Evolutionary conservation across 331 rosid species (phyloP).

Genomic region (Pyrus hybrid): DNA sequence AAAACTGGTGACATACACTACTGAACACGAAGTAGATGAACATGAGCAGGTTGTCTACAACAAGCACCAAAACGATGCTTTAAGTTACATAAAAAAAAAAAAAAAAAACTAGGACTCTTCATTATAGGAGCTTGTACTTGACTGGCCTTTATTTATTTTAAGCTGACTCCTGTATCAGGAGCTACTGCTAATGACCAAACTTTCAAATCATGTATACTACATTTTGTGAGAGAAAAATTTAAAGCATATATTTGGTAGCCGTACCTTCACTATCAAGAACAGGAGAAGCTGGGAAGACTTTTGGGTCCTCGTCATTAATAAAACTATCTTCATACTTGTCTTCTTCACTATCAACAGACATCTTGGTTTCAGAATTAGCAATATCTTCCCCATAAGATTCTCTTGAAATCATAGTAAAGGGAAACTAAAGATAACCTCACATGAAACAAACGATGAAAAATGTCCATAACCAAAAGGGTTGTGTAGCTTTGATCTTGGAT

Average conservation of each 20-base stretch:
- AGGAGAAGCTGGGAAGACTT: slow-evolving; percentile 36
- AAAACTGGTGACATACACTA: background rate
- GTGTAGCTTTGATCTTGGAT: background rate
- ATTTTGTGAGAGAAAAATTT: background rate
- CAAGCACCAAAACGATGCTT: background rate
- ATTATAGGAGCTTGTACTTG: too few species aligned
- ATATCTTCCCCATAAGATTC: slow-evolving; percentile 88
- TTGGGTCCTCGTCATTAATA: slow-evolving; percentile 48
- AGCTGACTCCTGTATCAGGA: background rate
- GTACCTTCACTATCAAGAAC: slow-evolving; percentile 36
- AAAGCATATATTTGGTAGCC: background rate
- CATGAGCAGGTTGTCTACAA: background rate
- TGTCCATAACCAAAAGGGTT: background rate
- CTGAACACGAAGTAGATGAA: background rate
- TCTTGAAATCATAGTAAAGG: slow-evolving; percentile 41
- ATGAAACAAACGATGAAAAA: background rate
- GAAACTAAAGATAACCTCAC: slow-evolving; percentile 6
- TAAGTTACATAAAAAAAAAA: background rate
- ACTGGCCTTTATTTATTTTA: too few species aligned
- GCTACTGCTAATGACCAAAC: background rate
- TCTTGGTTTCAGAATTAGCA: slow-evolving; percentile 63
- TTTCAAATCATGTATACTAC: background rate
- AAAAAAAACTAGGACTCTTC: too few species aligned
- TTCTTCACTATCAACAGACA: slow-evolving; percentile 46
- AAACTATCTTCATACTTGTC: slow-evolving; percentile 71